Conservation (phyloP, 139 green algal species). For the Protoeuglena noctilucae region DNA sequence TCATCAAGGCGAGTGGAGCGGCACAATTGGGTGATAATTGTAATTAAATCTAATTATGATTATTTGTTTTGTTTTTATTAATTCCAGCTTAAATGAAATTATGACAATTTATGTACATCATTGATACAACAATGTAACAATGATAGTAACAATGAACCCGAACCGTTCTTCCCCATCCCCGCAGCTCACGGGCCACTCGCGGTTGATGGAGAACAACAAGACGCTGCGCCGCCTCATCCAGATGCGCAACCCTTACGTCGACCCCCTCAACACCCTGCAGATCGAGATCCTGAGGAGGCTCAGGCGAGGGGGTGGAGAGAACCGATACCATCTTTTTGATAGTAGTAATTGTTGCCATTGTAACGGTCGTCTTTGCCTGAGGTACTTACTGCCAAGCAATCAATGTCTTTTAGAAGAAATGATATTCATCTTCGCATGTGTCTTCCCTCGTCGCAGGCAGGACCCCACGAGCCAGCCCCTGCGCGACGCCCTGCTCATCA, state of each 20-base stretch:
- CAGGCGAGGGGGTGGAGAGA: slow-evolving; percentile 19
- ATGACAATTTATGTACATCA: no score
- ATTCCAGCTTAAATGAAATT: background rate
- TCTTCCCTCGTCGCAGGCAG: no score
- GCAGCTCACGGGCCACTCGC: slow-evolving; percentile 49
- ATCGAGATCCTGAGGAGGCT: slow-evolving; percentile 58
- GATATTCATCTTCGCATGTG: slow-evolving; percentile 2
- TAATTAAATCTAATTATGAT: no score
- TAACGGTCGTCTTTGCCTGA: background rate
- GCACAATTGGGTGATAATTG: no score
- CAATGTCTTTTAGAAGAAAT: slow-evolving; percentile 8
- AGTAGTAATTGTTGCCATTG: background rate
- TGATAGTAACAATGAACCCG: background rate
- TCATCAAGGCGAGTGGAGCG: slow-evolving; percentile 35
- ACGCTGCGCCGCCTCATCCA: slow-evolving; percentile 62
- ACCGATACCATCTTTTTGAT: background rate
- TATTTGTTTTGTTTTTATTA: no score
- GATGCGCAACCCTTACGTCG: slow-evolving; percentile 78
- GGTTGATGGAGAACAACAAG: slow-evolving; percentile 48
- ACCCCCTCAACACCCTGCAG: slow-evolving; percentile 88
- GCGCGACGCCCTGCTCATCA: slow-evolving; percentile 66
- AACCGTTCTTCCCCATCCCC: slow-evolving; percentile 1
- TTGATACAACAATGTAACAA: no score
- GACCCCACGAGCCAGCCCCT: slow-evolving; percentile 36
- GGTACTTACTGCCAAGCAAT: slow-evolving; percentile 1